Evolutionary conservation across 768 basidiomycete genomes (phyloP).

Genomic region (Coprinellus aureogranulatus): DNA sequence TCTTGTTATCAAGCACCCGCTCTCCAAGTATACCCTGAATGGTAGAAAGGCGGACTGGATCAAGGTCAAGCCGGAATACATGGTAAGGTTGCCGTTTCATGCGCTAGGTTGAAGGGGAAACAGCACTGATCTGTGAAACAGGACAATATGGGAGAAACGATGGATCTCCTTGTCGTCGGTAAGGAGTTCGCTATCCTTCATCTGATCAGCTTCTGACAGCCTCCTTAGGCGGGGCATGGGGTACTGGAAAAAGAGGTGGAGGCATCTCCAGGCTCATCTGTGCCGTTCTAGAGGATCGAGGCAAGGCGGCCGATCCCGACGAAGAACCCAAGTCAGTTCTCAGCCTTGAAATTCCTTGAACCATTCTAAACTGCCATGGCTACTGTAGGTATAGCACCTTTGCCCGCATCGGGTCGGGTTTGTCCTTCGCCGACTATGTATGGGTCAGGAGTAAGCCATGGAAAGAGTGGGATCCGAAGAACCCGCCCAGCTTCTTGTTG

Average conservation of each 20-base stretch:
- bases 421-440: conserved; percentile 82
- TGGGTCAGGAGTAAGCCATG: conserved; percentile 83
- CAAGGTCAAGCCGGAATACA: conserved; percentile 90
- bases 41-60: conserved; percentile 92
- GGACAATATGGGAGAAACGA: conserved; percentile 91
- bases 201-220: conserved; percentile 1
- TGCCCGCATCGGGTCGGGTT: conserved; percentile 85
- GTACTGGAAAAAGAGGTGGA: conserved; percentile 80
- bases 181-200: conserved; percentile 19
- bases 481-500: conserved; percentile 67
- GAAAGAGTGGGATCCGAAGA: conserved; percentile 74
- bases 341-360: neutral
- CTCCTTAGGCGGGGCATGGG: conserved; percentile 79
- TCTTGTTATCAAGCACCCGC: conserved; percentile 84
- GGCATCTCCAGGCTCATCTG: conserved; percentile 88
- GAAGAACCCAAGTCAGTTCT: conserved; percentile 60
- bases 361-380: neutral
- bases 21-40: conserved; percentile 78
- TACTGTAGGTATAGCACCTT: conserved; percentile 75
- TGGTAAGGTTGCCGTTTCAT: conserved; percentile 52
- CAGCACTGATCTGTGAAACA: no score
- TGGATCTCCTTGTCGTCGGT: conserved; percentile 91
- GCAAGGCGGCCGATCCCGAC: conserved; percentile 37
- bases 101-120: no score
- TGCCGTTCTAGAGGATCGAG: conserved; percentile 79